Evolutionary conservation across 169 alveolate genomes (phyloP).

Genomic region (Plasmodium sp.): DNA sequence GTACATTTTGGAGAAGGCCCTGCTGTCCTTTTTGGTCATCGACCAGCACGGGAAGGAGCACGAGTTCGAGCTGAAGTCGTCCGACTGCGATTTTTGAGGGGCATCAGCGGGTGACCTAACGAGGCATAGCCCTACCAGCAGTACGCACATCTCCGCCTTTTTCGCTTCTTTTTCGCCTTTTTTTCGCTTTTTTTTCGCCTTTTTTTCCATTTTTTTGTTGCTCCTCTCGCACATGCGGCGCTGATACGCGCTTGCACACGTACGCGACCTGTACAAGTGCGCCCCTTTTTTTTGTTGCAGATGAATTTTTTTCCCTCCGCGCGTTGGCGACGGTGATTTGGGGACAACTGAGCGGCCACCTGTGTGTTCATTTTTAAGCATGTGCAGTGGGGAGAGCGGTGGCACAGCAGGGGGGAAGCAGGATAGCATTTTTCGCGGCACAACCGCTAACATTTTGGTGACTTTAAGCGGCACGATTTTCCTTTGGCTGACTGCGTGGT

Average conservation of each 20-base stretch:
- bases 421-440: too few relatives aligned
- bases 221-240: background rate
- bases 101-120: background rate
- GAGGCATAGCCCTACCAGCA: background rate
- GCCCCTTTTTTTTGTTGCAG: background rate
- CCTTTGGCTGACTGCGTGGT: background rate
- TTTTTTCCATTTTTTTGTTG: background rate
- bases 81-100: background rate
- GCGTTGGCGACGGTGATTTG: background rate
- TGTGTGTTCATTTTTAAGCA: background rate
- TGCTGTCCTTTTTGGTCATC: slow-evolving; percentile 64
- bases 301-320: background rate
- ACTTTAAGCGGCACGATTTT: too few relatives aligned
- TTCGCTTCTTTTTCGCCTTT: background rate
- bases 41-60: slow-evolving; percentile 30
- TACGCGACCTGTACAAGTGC: background rate
- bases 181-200: background rate
- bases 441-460: too few relatives aligned
- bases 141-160: background rate
- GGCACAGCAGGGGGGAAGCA: background rate
- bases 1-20: slow-evolving; percentile 84
- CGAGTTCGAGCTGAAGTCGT: background rate
- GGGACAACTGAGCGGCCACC: background rate
- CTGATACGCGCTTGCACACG: background rate
- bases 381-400: background rate